Base-by-base conservation (phyloP, 1,139 yeast species). In the Meyerozyma carpophila region DNA sequence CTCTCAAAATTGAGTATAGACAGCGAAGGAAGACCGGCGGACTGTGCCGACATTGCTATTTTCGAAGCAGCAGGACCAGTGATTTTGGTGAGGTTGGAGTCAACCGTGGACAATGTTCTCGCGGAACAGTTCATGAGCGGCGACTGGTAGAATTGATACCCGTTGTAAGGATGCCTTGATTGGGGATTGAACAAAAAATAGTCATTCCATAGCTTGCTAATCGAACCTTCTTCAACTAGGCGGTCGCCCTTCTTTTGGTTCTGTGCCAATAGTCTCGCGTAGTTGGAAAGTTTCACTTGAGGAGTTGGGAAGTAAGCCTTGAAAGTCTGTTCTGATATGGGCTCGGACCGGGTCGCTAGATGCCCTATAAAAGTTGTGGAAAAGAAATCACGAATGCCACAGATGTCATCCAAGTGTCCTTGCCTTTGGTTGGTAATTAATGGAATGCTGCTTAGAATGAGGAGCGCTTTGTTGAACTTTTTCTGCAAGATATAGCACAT, bases 361-460 rank as follows among this genome's bases (percentile, higher is more conserved):
- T 68, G 54, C 27, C 57, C 51, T 6, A 63, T 41, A 44, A 63
- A 70, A 3, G 61, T 61, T 3, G 57, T 45, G 2, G 62, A 55
- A 46, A 50, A 71, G 10, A 58, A 52, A 49, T 71, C 77, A 14
- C 55, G 55, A 4, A 66, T 48, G 1, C 73, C 73, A 13, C 59
- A 55, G 6, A 64, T 61, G 2, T 48, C 47, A 29, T 61, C 63
- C 8, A 53, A 48, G 14, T 56, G 54, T 10, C 47, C 46, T 2
- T 45, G 44, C 18, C 49, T 42, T 8, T 36, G 28, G 37, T 46
- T 46, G 41, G 50, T 48, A 8, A 61, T 54, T 13, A 67, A 55
- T 1, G 77, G 76, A 5, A 70, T 52, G 10, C 67, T 56, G 50
- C 72, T 72, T 41, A 72, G 54, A 10, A 68, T 60, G 9, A 58